Evolutionary conservation across 1,284 basidiomycete species (phyloP).

Genomic region (Boletellus deceptivus): DNA sequence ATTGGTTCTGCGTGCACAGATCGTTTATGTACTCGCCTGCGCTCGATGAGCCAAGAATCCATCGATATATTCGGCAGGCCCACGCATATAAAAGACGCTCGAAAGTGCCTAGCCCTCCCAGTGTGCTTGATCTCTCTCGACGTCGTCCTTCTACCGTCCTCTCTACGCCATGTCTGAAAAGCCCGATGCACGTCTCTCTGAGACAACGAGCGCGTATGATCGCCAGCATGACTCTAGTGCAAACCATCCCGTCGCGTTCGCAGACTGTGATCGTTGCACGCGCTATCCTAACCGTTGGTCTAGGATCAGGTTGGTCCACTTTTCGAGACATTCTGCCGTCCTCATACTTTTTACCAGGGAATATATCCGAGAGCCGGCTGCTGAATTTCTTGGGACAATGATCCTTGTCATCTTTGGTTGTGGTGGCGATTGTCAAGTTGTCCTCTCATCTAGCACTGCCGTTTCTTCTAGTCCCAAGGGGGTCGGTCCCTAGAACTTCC

Average conservation of each 20-base stretch:
- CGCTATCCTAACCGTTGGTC: slow-evolving; percentile 56
- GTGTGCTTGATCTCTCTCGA: neutral
- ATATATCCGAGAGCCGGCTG: slow-evolving; percentile 57
- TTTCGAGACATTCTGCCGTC: neutral
- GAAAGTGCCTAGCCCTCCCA: neutral
- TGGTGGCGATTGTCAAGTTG: slow-evolving; percentile 63
- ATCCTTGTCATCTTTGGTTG: slow-evolving; percentile 65
- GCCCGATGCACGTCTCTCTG: slow-evolving; percentile 14
- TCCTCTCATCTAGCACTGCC: slow-evolving; percentile 48
- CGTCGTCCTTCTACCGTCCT: slow-evolving; percentile 2
- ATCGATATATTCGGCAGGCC: neutral
- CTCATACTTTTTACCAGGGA: slow-evolving; percentile 28
- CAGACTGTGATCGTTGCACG: slow-evolving; percentile 26
- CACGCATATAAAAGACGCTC: slow-evolving; percentile 24
- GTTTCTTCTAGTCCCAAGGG: slow-evolving; percentile 59
- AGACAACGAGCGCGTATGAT: slow-evolving; percentile 13
- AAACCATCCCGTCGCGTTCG: slow-evolving; percentile 16
- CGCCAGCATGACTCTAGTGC: slow-evolving; percentile 5
- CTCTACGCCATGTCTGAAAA: slow-evolving; percentile 25
- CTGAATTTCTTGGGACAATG: slow-evolving; percentile 69
- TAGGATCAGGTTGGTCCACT: slow-evolving; percentile 47
- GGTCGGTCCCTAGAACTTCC: slow-evolving; percentile 42
- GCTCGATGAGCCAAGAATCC: neutral
- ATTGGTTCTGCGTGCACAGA: slow-evolving; percentile 5
- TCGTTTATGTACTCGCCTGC: neutral